phyloP scores from a whole-genome alignment of 768 basidiomycete species.

The Leccinum boreale region DNA sequence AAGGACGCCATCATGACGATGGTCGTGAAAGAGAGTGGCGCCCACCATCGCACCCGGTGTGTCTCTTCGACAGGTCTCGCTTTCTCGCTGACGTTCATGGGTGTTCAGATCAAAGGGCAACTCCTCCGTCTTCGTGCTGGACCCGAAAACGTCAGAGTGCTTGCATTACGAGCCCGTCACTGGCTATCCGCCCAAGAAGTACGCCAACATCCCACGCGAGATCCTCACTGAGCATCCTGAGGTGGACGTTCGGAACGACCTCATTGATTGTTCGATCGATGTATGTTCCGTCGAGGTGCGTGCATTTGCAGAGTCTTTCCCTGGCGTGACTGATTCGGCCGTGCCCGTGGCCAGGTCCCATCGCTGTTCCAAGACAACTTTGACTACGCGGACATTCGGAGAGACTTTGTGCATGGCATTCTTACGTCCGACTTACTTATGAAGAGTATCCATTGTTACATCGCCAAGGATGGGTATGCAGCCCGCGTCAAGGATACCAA shows the following conservation, averaged over 20 bases:
- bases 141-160: conserved; percentile 73
- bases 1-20: conserved; percentile 97
- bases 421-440: conserved; percentile 91
- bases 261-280: conserved; percentile 86
- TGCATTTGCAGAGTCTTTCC: neutral
- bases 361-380: conserved; percentile 99
- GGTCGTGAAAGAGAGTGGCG: conserved; percentile 80
- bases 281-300: conserved; percentile 90
- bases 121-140: conserved; percentile 74
- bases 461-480: conserved; percentile 87
- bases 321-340: neutral
- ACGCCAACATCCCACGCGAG: conserved; percentile 73
- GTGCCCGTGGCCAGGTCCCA: conserved; percentile 60
- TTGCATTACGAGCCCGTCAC: conserved; percentile 79
- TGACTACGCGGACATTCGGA: conserved; percentile 88
- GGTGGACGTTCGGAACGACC: conserved; percentile 83
- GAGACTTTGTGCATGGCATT: conserved; percentile 92
- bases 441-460: conserved; percentile 91
- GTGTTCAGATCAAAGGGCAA: conserved; percentile 61
- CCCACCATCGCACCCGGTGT: conserved; percentile 69
- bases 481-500: conserved; percentile 91
- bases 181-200: conserved; percentile 62
- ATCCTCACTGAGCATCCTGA: conserved; percentile 70
- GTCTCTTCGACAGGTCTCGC: conserved; percentile 16
- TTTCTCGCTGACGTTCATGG: neutral